Evolutionary conservation across 176 grass and related monocot species (phyloP).

Genomic region (Aechmea fasciata): DNA sequence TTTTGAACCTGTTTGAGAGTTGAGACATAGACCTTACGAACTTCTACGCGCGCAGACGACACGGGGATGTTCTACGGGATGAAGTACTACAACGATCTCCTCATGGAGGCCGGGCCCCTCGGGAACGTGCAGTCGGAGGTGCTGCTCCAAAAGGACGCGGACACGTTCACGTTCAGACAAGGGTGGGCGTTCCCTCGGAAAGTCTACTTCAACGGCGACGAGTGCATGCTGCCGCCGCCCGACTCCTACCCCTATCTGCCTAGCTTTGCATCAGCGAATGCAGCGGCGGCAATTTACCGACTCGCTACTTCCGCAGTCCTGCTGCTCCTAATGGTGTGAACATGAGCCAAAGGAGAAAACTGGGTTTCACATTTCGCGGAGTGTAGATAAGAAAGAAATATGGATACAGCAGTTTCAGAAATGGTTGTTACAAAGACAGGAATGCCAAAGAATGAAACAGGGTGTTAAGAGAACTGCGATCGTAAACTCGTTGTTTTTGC

Average conservation of each 20-base stretch:
- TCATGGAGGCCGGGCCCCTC: constrained; percentile 77
- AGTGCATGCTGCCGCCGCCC: constrained; percentile 68
- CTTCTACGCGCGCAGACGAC: constrained; percentile 38
- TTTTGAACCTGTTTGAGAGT: not conserved
- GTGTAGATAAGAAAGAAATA: constrained; percentile 5
- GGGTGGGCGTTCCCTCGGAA: constrained; percentile 89
- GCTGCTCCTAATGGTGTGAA: constrained; percentile 16
- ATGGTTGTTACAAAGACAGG: not conserved
- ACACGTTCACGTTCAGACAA: constrained; percentile 73
- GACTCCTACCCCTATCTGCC: constrained; percentile 80
- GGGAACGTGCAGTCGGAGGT: constrained; percentile 86
- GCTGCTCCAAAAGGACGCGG: constrained; percentile 63
- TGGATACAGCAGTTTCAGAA: constrained; percentile 10
- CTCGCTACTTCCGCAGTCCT: constrained; percentile 2
- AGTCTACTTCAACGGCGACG: constrained; percentile 93
- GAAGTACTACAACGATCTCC: constrained; percentile 83
- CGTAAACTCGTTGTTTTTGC: too few species aligned
- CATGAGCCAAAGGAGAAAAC: not conserved
- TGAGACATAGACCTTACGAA: not conserved
- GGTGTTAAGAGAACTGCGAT: too few species aligned
- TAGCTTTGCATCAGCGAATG: constrained; percentile 27
- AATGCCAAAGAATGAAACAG: too few species aligned
- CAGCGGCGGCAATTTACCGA: too few species aligned
- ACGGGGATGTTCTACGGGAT: constrained; percentile 87
- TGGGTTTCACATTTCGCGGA: not conserved